Evolutionary conservation across 2,329 filamentous ascomycete genomes (phyloP), one percentile per base, ranked within the genome.

Genomic region (Ceratocystis diversiconidia): DNA sequence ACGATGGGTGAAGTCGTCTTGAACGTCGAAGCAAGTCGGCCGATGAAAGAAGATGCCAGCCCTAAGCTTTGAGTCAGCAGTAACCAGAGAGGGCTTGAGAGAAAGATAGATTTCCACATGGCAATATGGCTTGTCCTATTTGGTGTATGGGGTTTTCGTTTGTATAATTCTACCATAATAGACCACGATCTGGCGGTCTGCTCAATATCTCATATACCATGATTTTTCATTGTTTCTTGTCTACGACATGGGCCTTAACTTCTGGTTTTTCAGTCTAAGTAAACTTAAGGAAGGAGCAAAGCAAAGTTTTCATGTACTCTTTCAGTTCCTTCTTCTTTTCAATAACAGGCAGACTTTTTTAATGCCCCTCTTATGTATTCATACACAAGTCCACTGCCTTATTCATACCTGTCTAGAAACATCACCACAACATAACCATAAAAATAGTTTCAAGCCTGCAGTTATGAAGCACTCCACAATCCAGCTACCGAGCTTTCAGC

Each of bases 1-100:
- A 61, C 44, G 17, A 88, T 82, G 36, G 91, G 92, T 44, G 86
- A 87, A 69, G 87, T 97, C 4, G 83, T 87, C 4, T 75, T 95
- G 66, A 99, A 97, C 75, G 80, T 87, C 69, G 92, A 96, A 72
- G 94, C 94, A 1, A 95, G 87, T 68, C 70, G 73, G 8, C 65
- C 69, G 46, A 55, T 68, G 64, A 71, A 75, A 61, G 72, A 73
- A 44, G 68, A 70, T 46, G 71, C 75, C 63, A 76, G 73, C 71
- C 71, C 77, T 19, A 78, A 76, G 71, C 72, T 79, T 36, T 79
- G 75, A 68, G 17, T 30, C 25, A 36, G 25, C 48, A 10, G 12
- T 57, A 46, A 30, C 22, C 6, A 25, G 25, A 17, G 19, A 25
- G 19, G 10, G 19, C 15, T 7, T 52, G 25, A 12, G 48, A 52